These are phyloP conservation scores for Mucor mucedo DNA, from an alignment of 371 early-diverging fungal species.

Conservation along the genomic window DNA sequence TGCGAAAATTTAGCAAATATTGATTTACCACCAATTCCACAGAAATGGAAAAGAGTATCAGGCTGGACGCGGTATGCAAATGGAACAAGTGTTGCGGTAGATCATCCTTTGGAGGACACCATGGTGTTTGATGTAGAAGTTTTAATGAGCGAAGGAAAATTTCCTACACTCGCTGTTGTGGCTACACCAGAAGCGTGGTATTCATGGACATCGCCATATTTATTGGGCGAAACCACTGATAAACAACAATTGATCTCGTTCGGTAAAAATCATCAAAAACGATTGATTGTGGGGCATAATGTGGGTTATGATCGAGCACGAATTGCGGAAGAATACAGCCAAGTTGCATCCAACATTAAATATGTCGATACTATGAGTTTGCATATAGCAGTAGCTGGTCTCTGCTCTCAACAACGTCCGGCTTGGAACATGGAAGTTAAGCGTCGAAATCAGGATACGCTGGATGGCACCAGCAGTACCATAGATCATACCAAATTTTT, in stretches of 20 bases:
- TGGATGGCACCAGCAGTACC: slow-evolving; percentile 32
- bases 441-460: slow-evolving; percentile 31
- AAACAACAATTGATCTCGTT: slow-evolving; percentile 73
- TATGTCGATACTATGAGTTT: slow-evolving; percentile 95
- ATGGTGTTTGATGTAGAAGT: slow-evolving; percentile 94
- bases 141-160: slow-evolving; percentile 66
- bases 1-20: slow-evolving; percentile 57
- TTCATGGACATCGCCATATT: slow-evolving; percentile 87
- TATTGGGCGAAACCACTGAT: slow-evolving; percentile 44
- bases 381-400: slow-evolving; percentile 90
- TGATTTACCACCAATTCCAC: slow-evolving; percentile 60
- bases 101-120: slow-evolving; percentile 64
- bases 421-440: slow-evolving; percentile 78
- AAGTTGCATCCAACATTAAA: slow-evolving; percentile 51
- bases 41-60: slow-evolving; percentile 58
- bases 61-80: slow-evolving; percentile 90
- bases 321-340: slow-evolving; percentile 84
- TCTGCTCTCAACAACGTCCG: slow-evolving; percentile 89
- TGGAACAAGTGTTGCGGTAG: slow-evolving; percentile 48
- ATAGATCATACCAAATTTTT: slow-evolving; percentile 48
- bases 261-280: slow-evolving; percentile 28
- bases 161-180: slow-evolving; percentile 87
- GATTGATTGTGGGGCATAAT: slow-evolving; percentile 90
- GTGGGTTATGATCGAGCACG: slow-evolving; percentile 93
- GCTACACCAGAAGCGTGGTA: slow-evolving; percentile 84